Percentiles rank a stretch among this genome's conserved stretches.
phyloP scores from a whole-genome alignment of 2,329 filamentous ascomycete genomes.

The Cladosporium austrohemisphaericum region DNA sequence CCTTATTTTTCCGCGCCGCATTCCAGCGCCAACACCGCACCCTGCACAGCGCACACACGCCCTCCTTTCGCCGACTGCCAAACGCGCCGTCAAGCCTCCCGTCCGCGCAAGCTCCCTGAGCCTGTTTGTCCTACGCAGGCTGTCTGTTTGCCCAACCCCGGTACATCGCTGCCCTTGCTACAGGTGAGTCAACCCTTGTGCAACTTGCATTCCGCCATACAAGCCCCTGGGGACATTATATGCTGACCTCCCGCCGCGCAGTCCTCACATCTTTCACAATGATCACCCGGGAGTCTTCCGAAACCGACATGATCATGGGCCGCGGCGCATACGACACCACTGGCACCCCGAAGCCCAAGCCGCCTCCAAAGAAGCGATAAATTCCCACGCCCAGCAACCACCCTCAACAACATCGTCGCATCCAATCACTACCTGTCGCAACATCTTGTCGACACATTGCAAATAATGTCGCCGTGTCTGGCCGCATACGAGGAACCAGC shows the following conservation, averaged over 20 bases:
- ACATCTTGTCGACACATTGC: background rate
- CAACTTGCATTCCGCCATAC: constrained; percentile 15
- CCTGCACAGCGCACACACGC: background rate
- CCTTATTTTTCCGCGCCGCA: constrained; percentile 10
- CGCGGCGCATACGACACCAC: constrained; percentile 48
- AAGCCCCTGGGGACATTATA: constrained; percentile 11
- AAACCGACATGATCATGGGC: constrained; percentile 43
- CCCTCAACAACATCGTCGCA: background rate
- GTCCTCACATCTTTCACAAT: constrained; percentile 27
- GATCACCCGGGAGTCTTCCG: constrained; percentile 38
- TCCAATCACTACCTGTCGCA: background rate
- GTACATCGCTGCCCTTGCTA: constrained; percentile 15
- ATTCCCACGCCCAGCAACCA: background rate
- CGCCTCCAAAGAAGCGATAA: constrained; percentile 38
- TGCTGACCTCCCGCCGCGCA: constrained; percentile 9
- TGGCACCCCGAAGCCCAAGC: constrained; percentile 43
- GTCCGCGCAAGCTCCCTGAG: constrained; percentile 10
- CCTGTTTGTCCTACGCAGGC: constrained; percentile 16
- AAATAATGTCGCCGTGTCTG: background rate
- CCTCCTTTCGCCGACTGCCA: background rate
- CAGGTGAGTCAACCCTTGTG: constrained; percentile 19
- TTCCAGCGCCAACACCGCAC: constrained; percentile 12
- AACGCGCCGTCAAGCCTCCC: constrained; percentile 9
- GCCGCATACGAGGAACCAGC: constrained; percentile 7
- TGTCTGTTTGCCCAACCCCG: constrained; percentile 14